Conservation (phyloP, 257 asterid genomes). For the Dorcoceras hygrometricum region DNA sequence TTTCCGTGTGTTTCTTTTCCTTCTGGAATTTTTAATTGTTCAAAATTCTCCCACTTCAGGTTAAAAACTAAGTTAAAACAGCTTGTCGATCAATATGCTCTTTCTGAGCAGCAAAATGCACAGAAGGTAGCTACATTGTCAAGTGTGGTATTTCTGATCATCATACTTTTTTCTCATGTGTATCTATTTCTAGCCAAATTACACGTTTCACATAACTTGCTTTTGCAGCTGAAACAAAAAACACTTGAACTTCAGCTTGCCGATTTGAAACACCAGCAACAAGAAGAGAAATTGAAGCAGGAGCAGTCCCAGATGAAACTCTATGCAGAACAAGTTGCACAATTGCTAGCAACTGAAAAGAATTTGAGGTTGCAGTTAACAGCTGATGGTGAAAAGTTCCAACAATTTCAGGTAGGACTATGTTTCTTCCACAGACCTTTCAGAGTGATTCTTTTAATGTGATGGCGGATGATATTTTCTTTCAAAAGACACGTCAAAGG, state of each 20-base stretch:
- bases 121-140: slow-evolving; percentile 56
- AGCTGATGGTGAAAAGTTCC: slow-evolving; percentile 97
- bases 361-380: slow-evolving; percentile 89
- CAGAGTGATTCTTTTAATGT: background rate
- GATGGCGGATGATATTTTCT: background rate
- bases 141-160: slow-evolving; percentile 15
- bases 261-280: slow-evolving; percentile 82
- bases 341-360: slow-evolving; percentile 83
- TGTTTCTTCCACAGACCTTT: background rate
- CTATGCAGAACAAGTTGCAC: slow-evolving; percentile 88
- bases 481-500: background rate
- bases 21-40: slow-evolving; percentile 3
- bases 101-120: slow-evolving; percentile 81
- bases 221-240: slow-evolving; percentile 85
- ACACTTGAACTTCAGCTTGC: slow-evolving; percentile 88
- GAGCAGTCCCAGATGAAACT: slow-evolving; percentile 91
- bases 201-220: slow-evolving; percentile 19
- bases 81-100: slow-evolving; percentile 77
- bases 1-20: background rate
- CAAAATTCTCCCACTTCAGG: slow-evolving; percentile 48
- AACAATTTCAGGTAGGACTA: slow-evolving; percentile 80
- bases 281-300: slow-evolving; percentile 73
- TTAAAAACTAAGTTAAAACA: slow-evolving; percentile 76
- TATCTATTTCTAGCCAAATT: slow-evolving; percentile 21
- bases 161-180: slow-evolving; percentile 1